Percentiles rank a stretch among this genome's conserved stretches.
Conservation (phyloP, 2,329 filamentous ascomycete species). For the Rhytidhysteron rufulum region DNA sequence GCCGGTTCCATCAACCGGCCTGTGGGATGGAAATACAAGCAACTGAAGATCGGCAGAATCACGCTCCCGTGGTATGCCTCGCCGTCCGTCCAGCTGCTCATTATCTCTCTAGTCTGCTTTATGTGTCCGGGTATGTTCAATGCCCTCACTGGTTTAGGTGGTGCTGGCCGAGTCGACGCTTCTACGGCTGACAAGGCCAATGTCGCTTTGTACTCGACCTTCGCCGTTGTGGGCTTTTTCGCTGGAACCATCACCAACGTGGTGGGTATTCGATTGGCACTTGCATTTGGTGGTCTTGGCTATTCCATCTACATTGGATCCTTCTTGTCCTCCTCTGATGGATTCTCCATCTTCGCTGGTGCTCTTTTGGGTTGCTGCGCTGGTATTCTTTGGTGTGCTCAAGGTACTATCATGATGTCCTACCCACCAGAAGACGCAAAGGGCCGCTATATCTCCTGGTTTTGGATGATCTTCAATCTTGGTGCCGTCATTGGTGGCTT, state of each 20-base stretch:
- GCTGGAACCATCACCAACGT: slow-evolving; percentile 72
- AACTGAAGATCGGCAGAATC: slow-evolving; percentile 37
- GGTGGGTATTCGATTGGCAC: slow-evolving; percentile 64
- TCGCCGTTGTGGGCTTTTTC: slow-evolving; percentile 62
- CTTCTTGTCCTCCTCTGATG: slow-evolving; percentile 65
- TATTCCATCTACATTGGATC: slow-evolving; percentile 72
- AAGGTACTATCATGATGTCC: slow-evolving; percentile 83
- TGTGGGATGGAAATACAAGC: slow-evolving; percentile 47
- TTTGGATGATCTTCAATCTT: slow-evolving; percentile 91
- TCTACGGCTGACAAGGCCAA: slow-evolving; percentile 63
- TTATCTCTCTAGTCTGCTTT: slow-evolving; percentile 52
- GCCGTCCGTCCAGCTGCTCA: slow-evolving; percentile 45
- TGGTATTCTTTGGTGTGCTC: slow-evolving; percentile 76
- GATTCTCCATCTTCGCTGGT: slow-evolving; percentile 74
- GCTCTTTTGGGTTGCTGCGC: slow-evolving; percentile 74
- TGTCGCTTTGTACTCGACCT: slow-evolving; percentile 69
- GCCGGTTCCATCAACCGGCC: slow-evolving; percentile 32
- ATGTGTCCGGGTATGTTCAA: slow-evolving; percentile 55
- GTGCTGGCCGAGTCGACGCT: slow-evolving; percentile 45
- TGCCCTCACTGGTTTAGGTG: slow-evolving; percentile 49
- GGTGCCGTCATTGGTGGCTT: slow-evolving; percentile 80
- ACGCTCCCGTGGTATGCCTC: slow-evolving; percentile 48
- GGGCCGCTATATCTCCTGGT: slow-evolving; percentile 80
- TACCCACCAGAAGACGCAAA: slow-evolving; percentile 77
- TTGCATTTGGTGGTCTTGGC: slow-evolving; percentile 70